Evolutionary conservation across 1,284 basidiomycete species (phyloP).

Genomic region (Irpex sp.): DNA sequence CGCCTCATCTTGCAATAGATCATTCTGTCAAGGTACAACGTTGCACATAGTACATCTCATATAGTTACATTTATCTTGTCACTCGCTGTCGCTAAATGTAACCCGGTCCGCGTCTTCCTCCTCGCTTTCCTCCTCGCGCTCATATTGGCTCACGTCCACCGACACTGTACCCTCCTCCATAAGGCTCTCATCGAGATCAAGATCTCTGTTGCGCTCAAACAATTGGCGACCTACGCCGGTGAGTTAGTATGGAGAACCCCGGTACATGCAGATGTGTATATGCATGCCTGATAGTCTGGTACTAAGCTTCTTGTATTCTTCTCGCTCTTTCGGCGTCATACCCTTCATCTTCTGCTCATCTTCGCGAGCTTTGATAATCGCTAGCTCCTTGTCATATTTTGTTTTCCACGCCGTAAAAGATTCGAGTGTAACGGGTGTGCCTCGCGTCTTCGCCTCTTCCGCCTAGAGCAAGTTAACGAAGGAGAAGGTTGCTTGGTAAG

Average conservation of each 20-base stretch:
- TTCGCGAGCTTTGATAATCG: slow-evolving; percentile 55
- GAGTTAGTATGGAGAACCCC: slow-evolving; percentile 7
- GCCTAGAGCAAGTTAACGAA: slow-evolving; percentile 45
- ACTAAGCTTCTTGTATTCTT: slow-evolving; percentile 74
- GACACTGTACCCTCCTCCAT: slow-evolving; percentile 82
- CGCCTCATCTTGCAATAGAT: not conserved
- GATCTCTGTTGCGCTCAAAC: slow-evolving; percentile 77
- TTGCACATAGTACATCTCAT: slow-evolving; percentile 12
- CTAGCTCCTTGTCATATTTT: slow-evolving; percentile 72
- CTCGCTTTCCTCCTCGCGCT: slow-evolving; percentile 58
- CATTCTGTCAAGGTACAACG: not conserved
- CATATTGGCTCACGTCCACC: slow-evolving; percentile 86
- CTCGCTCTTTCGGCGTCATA: slow-evolving; percentile 81
- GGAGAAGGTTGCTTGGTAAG: not conserved
- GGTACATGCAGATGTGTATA: slow-evolving; percentile 7
- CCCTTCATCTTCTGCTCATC: slow-evolving; percentile 83
- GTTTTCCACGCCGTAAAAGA: slow-evolving; percentile 82
- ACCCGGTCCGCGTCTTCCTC: slow-evolving; percentile 61
- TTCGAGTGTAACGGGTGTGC: slow-evolving; percentile 84
- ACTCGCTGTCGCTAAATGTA: slow-evolving; percentile 84
- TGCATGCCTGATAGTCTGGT: slow-evolving; percentile 68
- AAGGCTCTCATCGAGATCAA: slow-evolving; percentile 72
- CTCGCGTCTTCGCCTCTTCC: slow-evolving; percentile 84
- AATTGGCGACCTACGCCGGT: slow-evolving; percentile 73
- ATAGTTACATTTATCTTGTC: slow-evolving; percentile 19